Evolutionary conservation across 805 yeast species (phyloP).

Genomic region (Yarrowia sp.): DNA sequence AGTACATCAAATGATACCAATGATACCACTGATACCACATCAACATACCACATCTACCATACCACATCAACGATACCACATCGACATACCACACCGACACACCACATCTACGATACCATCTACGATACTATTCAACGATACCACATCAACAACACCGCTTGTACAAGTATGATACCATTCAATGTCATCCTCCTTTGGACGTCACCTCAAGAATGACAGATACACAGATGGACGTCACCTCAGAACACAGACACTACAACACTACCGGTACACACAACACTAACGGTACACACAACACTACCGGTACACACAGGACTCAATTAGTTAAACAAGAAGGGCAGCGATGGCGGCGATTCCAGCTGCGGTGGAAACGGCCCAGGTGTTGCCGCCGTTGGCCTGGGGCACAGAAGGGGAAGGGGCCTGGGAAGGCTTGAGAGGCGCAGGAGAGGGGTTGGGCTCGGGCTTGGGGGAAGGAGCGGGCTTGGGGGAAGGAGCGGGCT

Average conservation of each 20-base stretch:
- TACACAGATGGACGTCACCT: no score
- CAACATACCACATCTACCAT: no score
- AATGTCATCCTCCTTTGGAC: no score
- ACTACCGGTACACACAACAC: no score
- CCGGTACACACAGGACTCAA: not conserved
- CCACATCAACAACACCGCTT: no score
- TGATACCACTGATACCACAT: no score
- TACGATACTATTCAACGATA: no score
- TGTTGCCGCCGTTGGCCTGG: not conserved
- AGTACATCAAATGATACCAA: no score
- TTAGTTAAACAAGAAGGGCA: not conserved
- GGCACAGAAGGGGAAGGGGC: not conserved
- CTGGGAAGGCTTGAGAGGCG: not conserved
- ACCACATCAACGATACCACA: no score
- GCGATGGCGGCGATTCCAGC: slow-evolving; percentile 21
- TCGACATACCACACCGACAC: not conserved
- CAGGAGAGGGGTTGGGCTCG: not conserved
- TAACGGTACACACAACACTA: not conserved
- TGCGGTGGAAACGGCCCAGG: slow-evolving; percentile 15
- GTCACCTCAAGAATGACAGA: no score
- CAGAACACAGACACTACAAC: not conserved
- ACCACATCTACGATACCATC: not conserved
- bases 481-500: not conserved
- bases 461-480: not conserved
- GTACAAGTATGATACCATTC: no score